These are phyloP conservation scores for Vicia villosa DNA, from an alignment of 306 rosid genomes.

Conservation along the genomic window DNA sequence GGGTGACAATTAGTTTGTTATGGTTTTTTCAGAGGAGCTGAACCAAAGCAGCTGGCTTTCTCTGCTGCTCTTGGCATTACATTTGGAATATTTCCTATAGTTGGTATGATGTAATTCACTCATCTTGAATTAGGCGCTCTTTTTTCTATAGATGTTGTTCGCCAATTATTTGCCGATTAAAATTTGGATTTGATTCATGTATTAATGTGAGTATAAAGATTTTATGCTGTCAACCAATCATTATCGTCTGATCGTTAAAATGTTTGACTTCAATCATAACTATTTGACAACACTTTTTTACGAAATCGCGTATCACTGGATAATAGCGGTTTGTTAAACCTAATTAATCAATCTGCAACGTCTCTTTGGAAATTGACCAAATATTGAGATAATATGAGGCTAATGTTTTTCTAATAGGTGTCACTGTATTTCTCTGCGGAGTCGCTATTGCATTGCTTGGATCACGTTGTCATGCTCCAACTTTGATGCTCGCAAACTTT, in stretches of 20 bases:
- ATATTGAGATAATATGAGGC: conserved; percentile 1
- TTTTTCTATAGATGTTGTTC: too few relatives aligned
- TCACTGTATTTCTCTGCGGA: conserved; percentile 79
- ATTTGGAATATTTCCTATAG: conserved; percentile 85
- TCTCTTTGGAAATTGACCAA: too few relatives aligned
- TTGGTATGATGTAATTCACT: conserved; percentile 52
- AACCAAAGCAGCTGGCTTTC: conserved; percentile 82
- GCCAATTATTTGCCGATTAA: neutral
- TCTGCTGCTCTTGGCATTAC: conserved; percentile 91
- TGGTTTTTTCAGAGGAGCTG: conserved; percentile 71
- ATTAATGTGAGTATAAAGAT: neutral
- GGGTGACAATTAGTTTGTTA: neutral
- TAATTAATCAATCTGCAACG: too few relatives aligned
- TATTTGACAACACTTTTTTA: too few relatives aligned
- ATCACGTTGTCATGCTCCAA: conserved; percentile 80
- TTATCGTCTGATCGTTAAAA: neutral
- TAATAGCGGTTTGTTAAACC: too few relatives aligned
- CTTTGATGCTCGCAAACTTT: conserved; percentile 83
- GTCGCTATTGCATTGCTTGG: conserved; percentile 73
- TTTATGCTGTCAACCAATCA: neutral
- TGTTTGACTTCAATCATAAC: too few relatives aligned
- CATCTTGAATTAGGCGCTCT: neutral
- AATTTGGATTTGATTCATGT: neutral
- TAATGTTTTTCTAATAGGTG: conserved; percentile 56
- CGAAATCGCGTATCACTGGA: too few relatives aligned